A percentile compares a stretch with the other conserved stretches of the same genome.
Evolutionary conservation across 2,329 filamentous ascomycete species (phyloP).

Genomic region (Stemphylium lycopersici): DNA sequence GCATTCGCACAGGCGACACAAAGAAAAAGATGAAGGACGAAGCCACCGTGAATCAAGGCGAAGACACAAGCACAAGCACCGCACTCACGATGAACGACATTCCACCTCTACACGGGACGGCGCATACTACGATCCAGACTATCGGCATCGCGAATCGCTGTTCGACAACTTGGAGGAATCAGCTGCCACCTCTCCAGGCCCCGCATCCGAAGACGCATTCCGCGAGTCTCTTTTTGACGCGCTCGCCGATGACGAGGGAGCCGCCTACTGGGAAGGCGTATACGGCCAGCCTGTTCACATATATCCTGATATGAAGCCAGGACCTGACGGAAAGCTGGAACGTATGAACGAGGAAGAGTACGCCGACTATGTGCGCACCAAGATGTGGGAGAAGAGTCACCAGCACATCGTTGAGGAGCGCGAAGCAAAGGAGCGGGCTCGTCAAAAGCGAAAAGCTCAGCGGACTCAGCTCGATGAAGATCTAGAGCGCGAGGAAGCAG

Average conservation of each 20-base stretch:
- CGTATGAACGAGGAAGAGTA: slow-evolving; percentile 94
- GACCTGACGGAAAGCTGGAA: slow-evolving; percentile 66
- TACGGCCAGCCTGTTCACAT: slow-evolving; percentile 93
- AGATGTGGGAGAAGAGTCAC: slow-evolving; percentile 96
- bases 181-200: slow-evolving; percentile 39
- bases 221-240: slow-evolving; percentile 95
- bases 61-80: slow-evolving; percentile 27
- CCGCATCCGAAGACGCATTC: slow-evolving; percentile 75
- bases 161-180: slow-evolving; percentile 39
- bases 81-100: slow-evolving; percentile 24
- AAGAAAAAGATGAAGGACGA: slow-evolving; percentile 11
- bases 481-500: slow-evolving; percentile 51
- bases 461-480: slow-evolving; percentile 49
- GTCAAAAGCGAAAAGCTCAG: slow-evolving; percentile 54
- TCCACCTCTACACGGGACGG: slow-evolving; percentile 36
- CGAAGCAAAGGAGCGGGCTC: slow-evolving; percentile 60
- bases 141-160: slow-evolving; percentile 42
- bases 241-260: slow-evolving; percentile 94
- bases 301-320: slow-evolving; percentile 67
- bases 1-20: slow-evolving; percentile 20
- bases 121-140: slow-evolving; percentile 40
- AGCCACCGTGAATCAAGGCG: slow-evolving; percentile 23
- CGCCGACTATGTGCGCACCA: slow-evolving; percentile 77
- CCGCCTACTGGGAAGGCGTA: slow-evolving; percentile 92
- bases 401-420: slow-evolving; percentile 81